Conservation (phyloP, 2,329 filamentous ascomycete genomes). For the Talaromyces funiculosus region DNA sequence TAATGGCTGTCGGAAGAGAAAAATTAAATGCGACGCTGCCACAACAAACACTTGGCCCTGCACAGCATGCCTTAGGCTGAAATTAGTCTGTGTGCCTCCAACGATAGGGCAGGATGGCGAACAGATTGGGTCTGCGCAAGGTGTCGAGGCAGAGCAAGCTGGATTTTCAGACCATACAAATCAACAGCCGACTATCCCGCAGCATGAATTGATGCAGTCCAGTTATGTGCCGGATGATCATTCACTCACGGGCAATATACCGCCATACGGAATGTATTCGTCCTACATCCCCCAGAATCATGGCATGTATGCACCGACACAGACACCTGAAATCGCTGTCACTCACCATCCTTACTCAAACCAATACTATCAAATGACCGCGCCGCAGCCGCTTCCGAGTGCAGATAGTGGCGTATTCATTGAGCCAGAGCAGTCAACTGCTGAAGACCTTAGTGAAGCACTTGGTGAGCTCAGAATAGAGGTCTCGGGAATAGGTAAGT, state of each 20-base stretch:
- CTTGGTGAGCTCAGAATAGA: slow-evolving; percentile 84
- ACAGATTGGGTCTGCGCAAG: slow-evolving; percentile 24
- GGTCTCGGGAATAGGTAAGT: slow-evolving; percentile 74
- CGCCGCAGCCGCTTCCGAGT: slow-evolving; percentile 24
- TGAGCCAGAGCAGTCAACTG: slow-evolving; percentile 59
- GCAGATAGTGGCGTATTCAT: slow-evolving; percentile 48
- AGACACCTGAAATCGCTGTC: slow-evolving; percentile 28
- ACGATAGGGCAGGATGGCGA: slow-evolving; percentile 69
- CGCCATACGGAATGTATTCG: slow-evolving; percentile 30
- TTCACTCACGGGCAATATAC: slow-evolving; percentile 3
- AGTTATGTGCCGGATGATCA: slow-evolving; percentile 18
- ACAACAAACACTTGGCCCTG: slow-evolving; percentile 98
- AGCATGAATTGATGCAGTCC: slow-evolving; percentile 50
- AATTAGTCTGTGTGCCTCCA: slow-evolving; percentile 87
- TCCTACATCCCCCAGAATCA: slow-evolving; percentile 31
- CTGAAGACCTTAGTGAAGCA: slow-evolving; percentile 70
- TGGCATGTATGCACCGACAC: slow-evolving; percentile 27
- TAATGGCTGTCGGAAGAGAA: slow-evolving; percentile 87
- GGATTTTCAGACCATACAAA: slow-evolving; percentile 21
- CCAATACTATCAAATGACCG: slow-evolving; percentile 17
- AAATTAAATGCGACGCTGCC: slow-evolving; percentile 97
- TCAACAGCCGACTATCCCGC: slow-evolving; percentile 43
- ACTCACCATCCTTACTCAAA: slow-evolving; percentile 23
- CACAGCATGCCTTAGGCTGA: slow-evolving; percentile 84
- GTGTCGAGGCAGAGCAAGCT: slow-evolving; percentile 21